These are phyloP conservation scores for Ulota crispa DNA, from an alignment of 225 moss, liverwort and hornwort genomes.

Conservation along the genomic window DNA sequence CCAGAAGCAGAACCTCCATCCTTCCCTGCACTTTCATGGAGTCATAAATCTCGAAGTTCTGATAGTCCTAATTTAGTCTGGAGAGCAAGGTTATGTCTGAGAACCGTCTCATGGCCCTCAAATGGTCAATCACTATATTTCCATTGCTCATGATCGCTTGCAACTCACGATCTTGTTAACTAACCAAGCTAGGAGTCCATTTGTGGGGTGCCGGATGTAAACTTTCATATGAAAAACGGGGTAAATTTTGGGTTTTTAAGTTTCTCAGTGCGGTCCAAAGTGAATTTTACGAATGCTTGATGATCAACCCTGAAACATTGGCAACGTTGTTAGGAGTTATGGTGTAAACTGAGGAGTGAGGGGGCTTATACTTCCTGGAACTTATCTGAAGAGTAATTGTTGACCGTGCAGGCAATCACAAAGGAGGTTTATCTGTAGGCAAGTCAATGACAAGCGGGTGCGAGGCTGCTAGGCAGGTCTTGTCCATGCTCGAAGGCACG, in stretches of 20 bases:
- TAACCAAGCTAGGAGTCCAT: not conserved
- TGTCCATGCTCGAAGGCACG: slow-evolving; percentile 65
- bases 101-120: not conserved
- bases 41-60: not conserved
- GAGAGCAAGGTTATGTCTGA: not conserved
- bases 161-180: not conserved
- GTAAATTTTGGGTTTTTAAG: not conserved
- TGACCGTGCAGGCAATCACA: slow-evolving; percentile 65
- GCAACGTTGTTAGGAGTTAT: not conserved
- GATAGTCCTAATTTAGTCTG: not conserved
- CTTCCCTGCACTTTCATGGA: not conserved
- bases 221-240: not conserved
- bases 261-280: not conserved
- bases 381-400: slow-evolving; percentile 5
- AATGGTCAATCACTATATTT: not conserved
- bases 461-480: slow-evolving; percentile 65
- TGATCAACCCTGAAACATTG: not conserved
- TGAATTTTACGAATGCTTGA: not conserved
- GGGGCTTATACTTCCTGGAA: not conserved
- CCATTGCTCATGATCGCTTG: not conserved
- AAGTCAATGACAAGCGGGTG: slow-evolving; percentile 75
- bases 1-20: not conserved
- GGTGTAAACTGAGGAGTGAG: not conserved
- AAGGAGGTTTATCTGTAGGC: slow-evolving; percentile 83
- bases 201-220: not conserved